phyloP scores from a whole-genome alignment of 2,329 filamentous ascomycete genomes.

The Blumeria graminis region DNA sequence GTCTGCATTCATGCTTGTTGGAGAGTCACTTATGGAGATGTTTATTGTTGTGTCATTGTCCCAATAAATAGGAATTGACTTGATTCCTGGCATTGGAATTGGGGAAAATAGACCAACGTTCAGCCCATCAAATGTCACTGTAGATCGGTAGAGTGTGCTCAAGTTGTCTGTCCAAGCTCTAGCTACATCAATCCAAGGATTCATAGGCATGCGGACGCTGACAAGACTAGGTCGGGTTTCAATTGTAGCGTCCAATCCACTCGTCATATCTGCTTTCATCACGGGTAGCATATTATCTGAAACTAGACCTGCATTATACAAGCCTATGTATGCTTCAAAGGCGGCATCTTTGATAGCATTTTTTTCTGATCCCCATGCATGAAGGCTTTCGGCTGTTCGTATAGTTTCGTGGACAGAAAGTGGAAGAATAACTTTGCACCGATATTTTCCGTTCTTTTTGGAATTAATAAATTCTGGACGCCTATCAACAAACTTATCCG shows the following conservation, averaged over 20 bases:
- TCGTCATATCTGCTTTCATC: slow-evolving; percentile 8
- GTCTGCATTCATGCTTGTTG: slow-evolving; percentile 25
- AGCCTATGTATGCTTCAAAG: slow-evolving; percentile 49
- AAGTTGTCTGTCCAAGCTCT: slow-evolving; percentile 37
- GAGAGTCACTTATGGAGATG: slow-evolving; percentile 21
- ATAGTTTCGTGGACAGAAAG: slow-evolving; percentile 38
- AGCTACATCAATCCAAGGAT: slow-evolving; percentile 18
- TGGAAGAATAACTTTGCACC: slow-evolving; percentile 46
- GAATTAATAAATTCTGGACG: slow-evolving; percentile 38
- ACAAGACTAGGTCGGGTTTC: slow-evolving; percentile 18
- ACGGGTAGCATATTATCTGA: slow-evolving; percentile 55
- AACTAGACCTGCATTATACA: slow-evolving; percentile 48
- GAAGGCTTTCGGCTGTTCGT: slow-evolving; percentile 25
- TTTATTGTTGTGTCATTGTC: slow-evolving; percentile 8
- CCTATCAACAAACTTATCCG: slow-evolving; percentile 33
- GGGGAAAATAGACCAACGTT: slow-evolving; percentile 8
- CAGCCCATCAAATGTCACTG: slow-evolving; percentile 16
- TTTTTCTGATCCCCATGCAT: slow-evolving; percentile 39
- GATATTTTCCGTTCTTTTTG: slow-evolving; percentile 19
- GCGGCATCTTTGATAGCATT: slow-evolving; percentile 44
- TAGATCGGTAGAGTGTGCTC: slow-evolving; percentile 34
- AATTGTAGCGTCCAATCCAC: slow-evolving; percentile 19
- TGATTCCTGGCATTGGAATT: slow-evolving; percentile 5
- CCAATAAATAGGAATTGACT: slow-evolving; percentile 11
- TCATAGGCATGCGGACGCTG: slow-evolving; percentile 13